Conservation (phyloP, 345 rosid genomes). For the Aegle marmelos region DNA sequence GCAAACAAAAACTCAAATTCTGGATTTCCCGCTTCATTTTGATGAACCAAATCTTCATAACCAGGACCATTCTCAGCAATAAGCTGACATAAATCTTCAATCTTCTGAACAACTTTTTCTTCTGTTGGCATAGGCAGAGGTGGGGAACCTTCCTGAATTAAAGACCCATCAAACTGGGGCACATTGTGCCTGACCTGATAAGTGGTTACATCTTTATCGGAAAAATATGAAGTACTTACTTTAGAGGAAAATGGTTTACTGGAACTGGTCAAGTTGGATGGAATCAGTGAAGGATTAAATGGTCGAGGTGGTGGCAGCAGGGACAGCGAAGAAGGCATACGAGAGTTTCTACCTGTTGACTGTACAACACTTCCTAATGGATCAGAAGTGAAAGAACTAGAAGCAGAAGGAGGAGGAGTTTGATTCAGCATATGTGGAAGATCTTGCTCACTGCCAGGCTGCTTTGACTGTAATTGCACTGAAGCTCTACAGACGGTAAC, state of each 20-base stretch:
- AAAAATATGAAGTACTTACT: constrained; percentile 4
- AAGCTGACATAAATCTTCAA: constrained; percentile 34
- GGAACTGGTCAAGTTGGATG: constrained; percentile 21
- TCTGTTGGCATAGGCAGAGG: constrained; percentile 43
- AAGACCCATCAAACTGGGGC: constrained; percentile 10
- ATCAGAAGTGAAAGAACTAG: constrained; percentile 27
- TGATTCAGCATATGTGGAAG: constrained; percentile 18
- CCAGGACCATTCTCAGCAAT: constrained; percentile 39
- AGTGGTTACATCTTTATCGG: background rate
- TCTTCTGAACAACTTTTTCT: constrained; percentile 28
- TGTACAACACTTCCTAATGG: constrained; percentile 20
- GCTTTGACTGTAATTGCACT: constrained; percentile 24
- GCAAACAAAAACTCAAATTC: constrained; percentile 39
- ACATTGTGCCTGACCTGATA: constrained; percentile 12
- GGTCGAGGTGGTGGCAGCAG: constrained; percentile 33
- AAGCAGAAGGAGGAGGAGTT: constrained; percentile 23
- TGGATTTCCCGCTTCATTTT: constrained; percentile 30
- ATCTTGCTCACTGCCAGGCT: constrained; percentile 26
- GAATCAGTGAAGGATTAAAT: constrained; percentile 27
- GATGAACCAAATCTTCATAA: constrained; percentile 34
- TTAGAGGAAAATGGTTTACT: constrained; percentile 2
- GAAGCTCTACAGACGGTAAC: constrained; percentile 28
- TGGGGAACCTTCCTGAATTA: constrained; percentile 18
- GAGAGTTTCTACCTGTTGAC: constrained; percentile 12
- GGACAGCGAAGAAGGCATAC: constrained; percentile 24